Conservation (phyloP, 805 yeast species). For the Sugiyamaella boreocaroliniensis region DNA sequence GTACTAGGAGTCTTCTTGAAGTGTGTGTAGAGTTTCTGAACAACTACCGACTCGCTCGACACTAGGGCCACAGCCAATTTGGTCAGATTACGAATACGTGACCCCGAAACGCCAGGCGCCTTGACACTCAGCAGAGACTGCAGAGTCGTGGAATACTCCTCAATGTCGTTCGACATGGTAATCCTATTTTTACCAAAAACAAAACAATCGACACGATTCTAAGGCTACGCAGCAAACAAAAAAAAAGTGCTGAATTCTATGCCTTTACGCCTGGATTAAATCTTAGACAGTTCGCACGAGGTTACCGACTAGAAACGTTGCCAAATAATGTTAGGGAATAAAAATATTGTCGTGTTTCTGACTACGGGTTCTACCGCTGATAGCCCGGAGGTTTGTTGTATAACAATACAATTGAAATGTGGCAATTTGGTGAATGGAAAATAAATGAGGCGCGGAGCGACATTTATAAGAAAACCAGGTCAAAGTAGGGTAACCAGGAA, state of each 20-base stretch:
- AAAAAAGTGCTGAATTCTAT: background rate
- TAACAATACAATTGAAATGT: background rate
- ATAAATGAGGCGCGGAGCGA: background rate
- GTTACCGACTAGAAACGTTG: background rate
- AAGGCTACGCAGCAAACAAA: background rate
- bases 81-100: constrained; percentile 82
- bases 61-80: constrained; percentile 70
- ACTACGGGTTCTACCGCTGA: background rate
- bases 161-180: constrained; percentile 5
- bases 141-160: constrained; percentile 20
- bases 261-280: background rate
- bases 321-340: background rate
- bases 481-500: too few species aligned
- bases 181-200: background rate
- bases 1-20: constrained; percentile 67
- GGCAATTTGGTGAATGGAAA: background rate
- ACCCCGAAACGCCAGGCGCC: constrained; percentile 90
- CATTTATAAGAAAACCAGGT: too few species aligned
- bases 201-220: background rate
- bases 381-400: background rate
- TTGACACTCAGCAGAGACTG: constrained; percentile 28
- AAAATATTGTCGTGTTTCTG: background rate
- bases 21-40: constrained; percentile 54
- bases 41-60: constrained; percentile 46
- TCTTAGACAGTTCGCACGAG: background rate